Percentiles rank a stretch among this genome's conserved stretches.
Evolutionary conservation across 306 rosid species (phyloP).

Genomic region (Lathyrus sativus): DNA sequence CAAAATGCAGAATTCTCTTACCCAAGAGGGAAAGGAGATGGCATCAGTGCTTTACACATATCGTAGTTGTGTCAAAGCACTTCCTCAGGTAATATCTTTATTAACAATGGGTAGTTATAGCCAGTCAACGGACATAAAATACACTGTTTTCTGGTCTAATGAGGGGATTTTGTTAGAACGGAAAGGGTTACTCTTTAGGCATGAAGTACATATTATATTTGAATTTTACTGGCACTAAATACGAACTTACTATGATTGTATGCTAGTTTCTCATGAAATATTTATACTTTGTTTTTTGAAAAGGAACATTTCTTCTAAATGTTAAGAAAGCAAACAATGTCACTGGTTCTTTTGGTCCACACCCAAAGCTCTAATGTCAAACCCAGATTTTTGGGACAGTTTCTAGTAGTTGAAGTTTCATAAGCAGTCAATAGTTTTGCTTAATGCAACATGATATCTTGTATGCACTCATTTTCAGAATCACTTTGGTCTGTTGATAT

Average conservation of each 20-base stretch:
- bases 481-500: conserved; percentile 16
- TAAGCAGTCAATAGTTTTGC: conserved; percentile 1
- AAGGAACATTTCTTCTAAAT: conserved; percentile 5
- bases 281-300: conserved; percentile 1
- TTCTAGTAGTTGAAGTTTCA: conserved; percentile 21
- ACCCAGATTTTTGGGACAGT: conserved; percentile 17
- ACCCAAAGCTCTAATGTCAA: conserved; percentile 14
- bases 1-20: conserved; percentile 70
- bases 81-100: conserved; percentile 81
- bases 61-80: conserved; percentile 97
- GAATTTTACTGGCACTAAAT: conserved; percentile 16
- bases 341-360: conserved; percentile 3
- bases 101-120: conserved; percentile 7
- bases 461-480: conserved; percentile 13
- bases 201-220: conserved; percentile 22
- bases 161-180: conserved; percentile 21
- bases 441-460: conserved; percentile 32
- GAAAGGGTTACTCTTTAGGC: conserved; percentile 22
- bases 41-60: conserved; percentile 93
- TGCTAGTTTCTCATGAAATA: conserved; percentile 18
- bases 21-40: conserved; percentile 96
- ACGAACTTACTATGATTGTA: not conserved
- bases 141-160: not conserved
- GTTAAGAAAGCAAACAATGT: not conserved
- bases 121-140: conserved; percentile 16